Evolutionary conservation across 257 asterid species (phyloP).

Genomic region (Gentiana macrophylla): DNA sequence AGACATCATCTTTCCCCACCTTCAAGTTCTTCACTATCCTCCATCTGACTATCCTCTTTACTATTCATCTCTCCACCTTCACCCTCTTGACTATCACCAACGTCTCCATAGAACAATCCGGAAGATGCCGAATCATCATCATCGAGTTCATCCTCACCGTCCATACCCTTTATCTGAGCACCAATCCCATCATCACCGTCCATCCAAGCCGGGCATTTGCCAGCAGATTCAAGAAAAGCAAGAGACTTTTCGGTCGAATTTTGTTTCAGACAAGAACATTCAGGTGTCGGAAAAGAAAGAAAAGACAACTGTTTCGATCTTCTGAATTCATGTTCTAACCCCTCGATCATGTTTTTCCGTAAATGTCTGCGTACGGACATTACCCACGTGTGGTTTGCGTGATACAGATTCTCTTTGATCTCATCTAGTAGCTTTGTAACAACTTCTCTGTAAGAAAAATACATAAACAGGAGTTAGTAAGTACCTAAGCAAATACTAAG

Average conservation of each 20-base stretch:
- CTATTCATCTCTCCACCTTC: conserved; percentile 42
- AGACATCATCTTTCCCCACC: conserved; percentile 63
- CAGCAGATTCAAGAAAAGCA: conserved; percentile 26
- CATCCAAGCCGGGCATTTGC: conserved; percentile 73
- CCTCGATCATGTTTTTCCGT: conserved; percentile 44
- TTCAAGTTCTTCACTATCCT: conserved; percentile 94
- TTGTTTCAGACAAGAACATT: conserved; percentile 56
- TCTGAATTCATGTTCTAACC: conserved; percentile 34
- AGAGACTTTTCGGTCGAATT: conserved; percentile 22
- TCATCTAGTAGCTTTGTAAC: conserved; percentile 50
- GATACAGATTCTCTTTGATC: conserved; percentile 57
- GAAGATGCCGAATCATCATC: conserved; percentile 47
- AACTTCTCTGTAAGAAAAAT: conserved; percentile 37
- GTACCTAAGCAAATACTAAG: no score
- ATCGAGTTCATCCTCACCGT: conserved; percentile 40
- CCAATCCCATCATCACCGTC: conserved; percentile 4
- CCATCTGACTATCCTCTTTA: conserved; percentile 77
- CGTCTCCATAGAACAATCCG: conserved; percentile 43
- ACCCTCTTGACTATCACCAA: conserved; percentile 34
- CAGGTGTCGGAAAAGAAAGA: conserved; percentile 77
- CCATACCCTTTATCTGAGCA: conserved; percentile 29
- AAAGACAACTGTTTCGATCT: conserved; percentile 46
- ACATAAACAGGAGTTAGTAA: not conserved
- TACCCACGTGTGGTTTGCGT: conserved; percentile 78
- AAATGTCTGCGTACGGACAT: conserved; percentile 48